Conservation (phyloP, 805 yeast species). For the Candida koratica region DNA sequence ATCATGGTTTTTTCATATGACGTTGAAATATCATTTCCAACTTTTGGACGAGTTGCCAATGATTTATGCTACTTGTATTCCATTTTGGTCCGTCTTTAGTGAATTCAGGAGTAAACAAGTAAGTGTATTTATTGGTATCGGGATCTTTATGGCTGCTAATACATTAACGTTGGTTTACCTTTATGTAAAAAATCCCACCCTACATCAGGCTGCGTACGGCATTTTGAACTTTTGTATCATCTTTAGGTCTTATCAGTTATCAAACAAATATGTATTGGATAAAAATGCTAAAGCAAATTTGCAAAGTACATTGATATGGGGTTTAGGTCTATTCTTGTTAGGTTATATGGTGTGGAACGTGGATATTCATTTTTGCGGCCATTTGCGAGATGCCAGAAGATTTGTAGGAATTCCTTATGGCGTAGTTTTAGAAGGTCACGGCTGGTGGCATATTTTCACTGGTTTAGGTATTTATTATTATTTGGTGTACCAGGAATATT, state of each 20-base stretch:
- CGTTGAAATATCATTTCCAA: constrained; percentile 84
- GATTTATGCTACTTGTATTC: constrained; percentile 97
- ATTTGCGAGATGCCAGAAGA: constrained; percentile 58
- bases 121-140: constrained; percentile 43
- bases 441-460: constrained; percentile 94
- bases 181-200: constrained; percentile 71
- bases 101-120: constrained; percentile 44
- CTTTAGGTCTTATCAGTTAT: constrained; percentile 50
- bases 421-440: constrained; percentile 82
- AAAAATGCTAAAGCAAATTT: constrained; percentile 44
- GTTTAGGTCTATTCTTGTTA: constrained; percentile 57
- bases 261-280: constrained; percentile 51
- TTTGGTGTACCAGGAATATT: constrained; percentile 71
- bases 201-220: constrained; percentile 87
- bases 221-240: constrained; percentile 71
- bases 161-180: constrained; percentile 69
- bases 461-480: constrained; percentile 87
- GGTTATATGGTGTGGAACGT: constrained; percentile 88
- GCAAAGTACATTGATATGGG: constrained; percentile 52
- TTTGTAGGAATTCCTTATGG: constrained; percentile 79
- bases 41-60: constrained; percentile 93
- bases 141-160: constrained; percentile 52
- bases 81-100: constrained; percentile 79
- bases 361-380: constrained; percentile 74
- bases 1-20: constrained; percentile 95